Conservation (phyloP, 1,284 basidiomycete genomes). For the Cerioporus squamosus region DNA sequence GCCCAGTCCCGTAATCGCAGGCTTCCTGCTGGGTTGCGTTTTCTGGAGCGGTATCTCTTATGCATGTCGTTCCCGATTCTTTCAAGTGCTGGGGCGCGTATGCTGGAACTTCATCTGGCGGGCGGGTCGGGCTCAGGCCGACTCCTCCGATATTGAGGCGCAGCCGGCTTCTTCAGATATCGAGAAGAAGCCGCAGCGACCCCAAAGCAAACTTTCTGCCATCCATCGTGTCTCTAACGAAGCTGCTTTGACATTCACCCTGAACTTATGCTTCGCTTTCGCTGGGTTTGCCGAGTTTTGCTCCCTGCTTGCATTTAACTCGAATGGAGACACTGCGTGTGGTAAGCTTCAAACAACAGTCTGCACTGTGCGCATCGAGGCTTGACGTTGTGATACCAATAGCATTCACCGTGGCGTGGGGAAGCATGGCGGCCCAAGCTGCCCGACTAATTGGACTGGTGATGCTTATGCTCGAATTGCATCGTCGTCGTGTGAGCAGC, state of each 20-base stretch:
- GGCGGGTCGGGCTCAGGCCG: neutral
- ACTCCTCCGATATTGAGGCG: slow-evolving; percentile 14
- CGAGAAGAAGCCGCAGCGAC: slow-evolving; percentile 1
- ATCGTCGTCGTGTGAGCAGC: slow-evolving; percentile 34
- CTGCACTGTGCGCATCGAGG: neutral
- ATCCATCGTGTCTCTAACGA: slow-evolving; percentile 18
- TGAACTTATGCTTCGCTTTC: slow-evolving; percentile 49
- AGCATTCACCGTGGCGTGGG: slow-evolving; percentile 57
- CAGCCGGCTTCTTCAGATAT: slow-evolving; percentile 3
- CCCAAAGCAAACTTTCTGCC: neutral
- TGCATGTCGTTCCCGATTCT: slow-evolving; percentile 34
- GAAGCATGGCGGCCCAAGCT: slow-evolving; percentile 47
- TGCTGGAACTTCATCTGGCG: slow-evolving; percentile 10
- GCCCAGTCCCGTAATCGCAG: slow-evolving; percentile 44
- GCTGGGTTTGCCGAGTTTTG: slow-evolving; percentile 48
- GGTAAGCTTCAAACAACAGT: slow-evolving; percentile 35
- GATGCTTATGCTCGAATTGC: slow-evolving; percentile 47
- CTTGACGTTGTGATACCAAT: neutral
- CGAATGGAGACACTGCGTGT: slow-evolving; percentile 37
- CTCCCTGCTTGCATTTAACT: slow-evolving; percentile 43
- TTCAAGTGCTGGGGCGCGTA: slow-evolving; percentile 25
- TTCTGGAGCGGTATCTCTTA: slow-evolving; percentile 49
- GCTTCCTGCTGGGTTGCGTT: slow-evolving; percentile 56
- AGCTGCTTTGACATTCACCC: slow-evolving; percentile 41
- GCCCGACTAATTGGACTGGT: slow-evolving; percentile 48